Evolutionary conservation across 2,329 filamentous ascomycete species (phyloP).

Genomic region (Apiospora marii): DNA sequence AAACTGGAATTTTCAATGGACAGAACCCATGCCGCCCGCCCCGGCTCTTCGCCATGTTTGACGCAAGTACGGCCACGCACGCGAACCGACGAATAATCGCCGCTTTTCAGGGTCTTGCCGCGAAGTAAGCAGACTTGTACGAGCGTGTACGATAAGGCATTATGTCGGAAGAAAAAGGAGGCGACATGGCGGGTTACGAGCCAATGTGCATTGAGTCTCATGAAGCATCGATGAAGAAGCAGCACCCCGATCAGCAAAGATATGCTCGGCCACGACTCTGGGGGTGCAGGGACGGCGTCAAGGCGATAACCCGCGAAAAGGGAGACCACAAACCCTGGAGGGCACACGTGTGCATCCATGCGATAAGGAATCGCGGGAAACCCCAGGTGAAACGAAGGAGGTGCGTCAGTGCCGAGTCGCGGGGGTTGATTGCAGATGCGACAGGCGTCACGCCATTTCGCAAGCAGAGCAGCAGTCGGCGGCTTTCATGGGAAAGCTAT

Average conservation of each 20-base stretch:
- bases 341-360: neutral
- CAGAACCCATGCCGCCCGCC: neutral
- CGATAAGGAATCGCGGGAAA: neutral
- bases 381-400: neutral
- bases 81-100: neutral
- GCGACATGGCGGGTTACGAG: neutral
- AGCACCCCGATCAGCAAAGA: neutral
- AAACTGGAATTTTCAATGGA: neutral
- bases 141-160: neutral
- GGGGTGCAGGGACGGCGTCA: neutral
- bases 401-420: neutral
- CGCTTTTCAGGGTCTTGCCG: neutral
- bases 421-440: no score
- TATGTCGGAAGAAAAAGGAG: neutral
- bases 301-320: neutral
- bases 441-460: neutral
- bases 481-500: neutral
- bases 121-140: neutral
- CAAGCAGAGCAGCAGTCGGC: no score
- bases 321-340: neutral
- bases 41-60: neutral
- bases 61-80: neutral
- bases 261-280: neutral
- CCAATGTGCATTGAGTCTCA: neutral
- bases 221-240: no score